Conservation (phyloP, 2,329 filamentous ascomycete species). For the Diaporthe amygdali region DNA sequence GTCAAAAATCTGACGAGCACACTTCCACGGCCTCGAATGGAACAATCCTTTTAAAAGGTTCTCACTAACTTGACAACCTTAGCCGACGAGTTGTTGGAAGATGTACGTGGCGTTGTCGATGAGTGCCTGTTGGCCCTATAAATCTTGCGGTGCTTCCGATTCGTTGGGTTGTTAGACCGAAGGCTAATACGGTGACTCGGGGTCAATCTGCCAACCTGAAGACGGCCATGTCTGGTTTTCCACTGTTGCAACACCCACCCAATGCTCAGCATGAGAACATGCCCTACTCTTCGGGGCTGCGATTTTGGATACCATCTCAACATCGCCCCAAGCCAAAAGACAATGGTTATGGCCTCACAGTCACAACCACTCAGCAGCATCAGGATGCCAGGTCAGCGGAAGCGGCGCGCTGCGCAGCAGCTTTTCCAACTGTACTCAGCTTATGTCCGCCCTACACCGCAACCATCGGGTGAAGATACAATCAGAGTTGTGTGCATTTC, state of each 20-base stretch:
- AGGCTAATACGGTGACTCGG: not conserved
- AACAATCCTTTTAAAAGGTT: not conserved
- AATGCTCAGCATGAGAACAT: not conserved
- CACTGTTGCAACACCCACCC: not conserved
- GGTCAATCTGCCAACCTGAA: not conserved
- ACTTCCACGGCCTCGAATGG: not conserved
- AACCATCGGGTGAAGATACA: not conserved
- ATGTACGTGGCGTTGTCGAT: not conserved
- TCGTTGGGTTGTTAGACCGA: not conserved
- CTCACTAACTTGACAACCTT: not conserved
- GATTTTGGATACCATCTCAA: not conserved
- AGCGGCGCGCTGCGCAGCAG: not conserved
- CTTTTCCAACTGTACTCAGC: not conserved
- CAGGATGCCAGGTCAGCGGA: not conserved
- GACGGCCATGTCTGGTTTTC: not conserved
- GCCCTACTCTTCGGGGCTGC: not conserved
- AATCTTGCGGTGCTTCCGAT: not conserved
- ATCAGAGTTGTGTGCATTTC: constrained; percentile 42
- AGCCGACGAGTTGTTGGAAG: not conserved
- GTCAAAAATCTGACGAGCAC: not conserved
- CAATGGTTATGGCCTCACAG: not conserved
- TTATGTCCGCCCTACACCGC: not conserved
- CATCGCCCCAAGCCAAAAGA: fast-evolving
- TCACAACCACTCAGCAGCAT: not conserved
- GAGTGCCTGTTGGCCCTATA: not conserved